Base-by-base conservation (phyloP, 257 asterid genomes). In the Datura wrightii region DNA sequence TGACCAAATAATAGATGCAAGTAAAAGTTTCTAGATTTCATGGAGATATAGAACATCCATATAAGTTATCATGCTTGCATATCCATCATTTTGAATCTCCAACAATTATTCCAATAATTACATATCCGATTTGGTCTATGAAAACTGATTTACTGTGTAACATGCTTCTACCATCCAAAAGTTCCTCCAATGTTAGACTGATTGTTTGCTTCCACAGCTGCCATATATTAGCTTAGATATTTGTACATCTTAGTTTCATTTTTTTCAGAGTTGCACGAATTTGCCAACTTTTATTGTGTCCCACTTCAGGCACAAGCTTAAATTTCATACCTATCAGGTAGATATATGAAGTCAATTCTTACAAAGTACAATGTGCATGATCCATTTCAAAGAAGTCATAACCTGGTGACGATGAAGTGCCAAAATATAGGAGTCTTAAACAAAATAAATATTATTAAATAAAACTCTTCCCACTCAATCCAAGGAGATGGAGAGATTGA, bases 231-330 rank as follows among this genome's bases (percentile, higher is more conserved):
- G 10, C 8, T 55, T 56, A 11, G 59, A 11, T 48, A 46, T 72
- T 74, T 46, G 13, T 48, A 74, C 58, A 10, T 48, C 19, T 48
- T 74, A 71, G n/a, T 71, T 71, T 44, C 56, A 71, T 74, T 74
- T 74, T 48, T 42, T 74, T 37, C 80, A 74, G 11, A 89, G 54
- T 90, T 88, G 60, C 87, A 97, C 89, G 92, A 60, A 89, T 97
- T 97, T 87, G 93, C 89, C 85, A 95, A 97, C 89, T 97, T 94
- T 85, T 94, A 87, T 79, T 90, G 97, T 86, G 89, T 88, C 82
- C 94, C 99, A 41, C 98, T 95, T 89, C 98, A 94, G 97, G 98
- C 89, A 82, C 89, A 83, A 63, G 56, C 31, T 81, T 41, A 81
- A 48, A 50, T 76, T 76, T 34, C 46, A 24, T 50, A 24, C 14